Base-by-base conservation (phyloP, 192 early-diverging fungal genomes). In the Mortierella claussenii region DNA sequence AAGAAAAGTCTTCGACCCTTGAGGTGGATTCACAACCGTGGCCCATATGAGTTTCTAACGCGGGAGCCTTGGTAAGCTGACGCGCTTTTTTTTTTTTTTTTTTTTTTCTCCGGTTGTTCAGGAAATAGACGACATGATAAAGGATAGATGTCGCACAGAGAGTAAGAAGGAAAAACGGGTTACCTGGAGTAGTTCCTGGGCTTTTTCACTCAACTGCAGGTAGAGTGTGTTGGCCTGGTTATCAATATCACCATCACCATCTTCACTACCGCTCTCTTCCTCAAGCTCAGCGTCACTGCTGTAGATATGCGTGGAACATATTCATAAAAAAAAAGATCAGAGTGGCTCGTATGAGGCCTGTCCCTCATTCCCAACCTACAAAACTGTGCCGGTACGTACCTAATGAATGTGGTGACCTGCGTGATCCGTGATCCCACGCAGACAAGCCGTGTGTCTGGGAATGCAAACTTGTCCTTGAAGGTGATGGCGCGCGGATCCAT, bases 21-120 rank as follows among this genome's bases (percentile, higher is more conserved):
- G 12, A 2, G 52, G 52, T 34, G 52, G 52, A 12, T 27, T 33
- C 9, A 23, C 52, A n/a, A 54, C 34, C 11, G 52, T 54, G 3
- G 52, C 52, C 52, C 52, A 54, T 17, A 54, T 10, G 32, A 54
- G 30, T 18, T 34, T n/a, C 52, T 54, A 54, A 20, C 12, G 45
- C 12, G 18, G 18, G 18, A 47, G n/a, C n/a, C n/a, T n/a, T n/a
- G n/a, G n/a, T n/a, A n/a, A n/a, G n/a, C n/a, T n/a, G n/a, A n/a
- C n/a, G n/a, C n/a, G n/a, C n/a, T n/a, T n/a, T n/a, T n/a, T n/a
- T n/a, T n/a, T n/a, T n/a, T n/a, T n/a, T n/a, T n/a, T n/a, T n/a
- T n/a, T n/a, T n/a, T n/a, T n/a, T n/a, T n/a, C n/a, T n/a, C n/a
- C n/a, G n/a, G n/a, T n/a, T n/a, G n/a, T n/a, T n/a, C n/a, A n/a